Conservation (phyloP, 768 basidiomycete genomes). For the Phylloporus sp. region DNA sequence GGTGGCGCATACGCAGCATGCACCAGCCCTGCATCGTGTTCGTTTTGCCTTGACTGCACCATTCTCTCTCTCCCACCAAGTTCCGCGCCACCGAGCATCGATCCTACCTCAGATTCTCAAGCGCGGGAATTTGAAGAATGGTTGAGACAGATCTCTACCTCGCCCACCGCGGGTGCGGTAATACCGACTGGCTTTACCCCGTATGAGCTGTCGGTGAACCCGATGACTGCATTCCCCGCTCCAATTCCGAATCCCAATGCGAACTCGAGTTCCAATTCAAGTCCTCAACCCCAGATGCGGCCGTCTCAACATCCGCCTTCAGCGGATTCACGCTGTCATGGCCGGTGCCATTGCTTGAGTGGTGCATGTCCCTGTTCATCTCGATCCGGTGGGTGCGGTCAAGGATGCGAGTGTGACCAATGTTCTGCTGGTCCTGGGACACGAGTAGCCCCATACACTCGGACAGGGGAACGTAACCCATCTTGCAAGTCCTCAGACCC, state of each 20-base stretch:
- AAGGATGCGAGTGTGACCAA: constrained; percentile 28
- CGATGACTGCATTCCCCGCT: constrained; percentile 11
- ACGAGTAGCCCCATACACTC: constrained; percentile 24
- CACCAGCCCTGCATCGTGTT: constrained; percentile 35
- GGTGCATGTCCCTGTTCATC: constrained; percentile 33
- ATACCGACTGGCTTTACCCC: constrained; percentile 25
- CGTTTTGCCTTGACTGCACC: constrained; percentile 61
- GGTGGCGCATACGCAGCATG: constrained; percentile 38
- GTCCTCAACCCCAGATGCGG: constrained; percentile 1
- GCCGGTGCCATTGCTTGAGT: constrained; percentile 32
- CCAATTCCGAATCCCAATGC: constrained; percentile 9
- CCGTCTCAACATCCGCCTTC: constrained; percentile 16
- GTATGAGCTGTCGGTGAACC: constrained; percentile 26
- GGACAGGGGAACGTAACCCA: constrained; percentile 34
- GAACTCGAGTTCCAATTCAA: constrained; percentile 7
- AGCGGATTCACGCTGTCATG: constrained; percentile 28
- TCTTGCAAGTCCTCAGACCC: constrained; percentile 14
- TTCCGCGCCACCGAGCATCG: constrained; percentile 38
- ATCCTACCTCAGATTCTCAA: constrained; percentile 42
- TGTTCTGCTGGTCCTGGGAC: constrained; percentile 16
- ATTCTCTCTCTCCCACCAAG: constrained; percentile 48
- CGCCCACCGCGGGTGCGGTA: constrained; percentile 13
- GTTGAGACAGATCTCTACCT: constrained; percentile 47
- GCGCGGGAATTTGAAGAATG: constrained; percentile 57
- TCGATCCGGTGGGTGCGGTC: constrained; percentile 30